Percentiles rank a stretch among this genome's conserved stretches.
Evolutionary conservation across 169 alveolate species (phyloP).

Genomic region (Eimeria praecox): DNA sequence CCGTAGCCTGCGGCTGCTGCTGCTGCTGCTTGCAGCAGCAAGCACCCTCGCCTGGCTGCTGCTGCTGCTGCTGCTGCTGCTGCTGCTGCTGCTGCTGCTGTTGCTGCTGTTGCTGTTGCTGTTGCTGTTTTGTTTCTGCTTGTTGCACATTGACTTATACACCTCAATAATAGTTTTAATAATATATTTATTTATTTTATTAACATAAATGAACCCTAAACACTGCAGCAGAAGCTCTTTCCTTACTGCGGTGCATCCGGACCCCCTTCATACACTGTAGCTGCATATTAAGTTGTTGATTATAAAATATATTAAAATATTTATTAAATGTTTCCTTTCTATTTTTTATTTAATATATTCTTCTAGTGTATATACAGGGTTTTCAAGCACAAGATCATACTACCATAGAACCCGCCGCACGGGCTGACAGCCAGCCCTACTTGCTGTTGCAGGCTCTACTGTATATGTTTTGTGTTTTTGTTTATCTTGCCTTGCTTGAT

Average conservation of each 20-base stretch:
- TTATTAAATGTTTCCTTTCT: background rate
- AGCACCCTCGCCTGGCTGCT: conserved; percentile 77
- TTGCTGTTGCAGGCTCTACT: background rate
- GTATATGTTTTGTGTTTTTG: background rate
- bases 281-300: too few species aligned
- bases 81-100: conserved; percentile 75
- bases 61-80: conserved; percentile 66
- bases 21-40: conserved; percentile 77
- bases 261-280: too few species aligned
- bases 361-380: background rate
- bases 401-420: background rate
- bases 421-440: background rate
- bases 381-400: background rate
- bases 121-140: conserved; percentile 46
- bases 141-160: conserved; percentile 17
- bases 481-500: too few species aligned
- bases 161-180: background rate
- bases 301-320: background rate
- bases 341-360: background rate
- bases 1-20: conserved; percentile 79
- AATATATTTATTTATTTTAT: background rate
- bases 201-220: background rate
- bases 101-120: conserved; percentile 72
- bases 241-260: conserved; percentile 14
- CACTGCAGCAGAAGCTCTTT: background rate